Percentiles rank a stretch among this genome's conserved stretches.
Evolutionary conservation across 2,329 filamentous ascomycete genomes (phyloP).

Genomic region (Thelonectria discophora): DNA sequence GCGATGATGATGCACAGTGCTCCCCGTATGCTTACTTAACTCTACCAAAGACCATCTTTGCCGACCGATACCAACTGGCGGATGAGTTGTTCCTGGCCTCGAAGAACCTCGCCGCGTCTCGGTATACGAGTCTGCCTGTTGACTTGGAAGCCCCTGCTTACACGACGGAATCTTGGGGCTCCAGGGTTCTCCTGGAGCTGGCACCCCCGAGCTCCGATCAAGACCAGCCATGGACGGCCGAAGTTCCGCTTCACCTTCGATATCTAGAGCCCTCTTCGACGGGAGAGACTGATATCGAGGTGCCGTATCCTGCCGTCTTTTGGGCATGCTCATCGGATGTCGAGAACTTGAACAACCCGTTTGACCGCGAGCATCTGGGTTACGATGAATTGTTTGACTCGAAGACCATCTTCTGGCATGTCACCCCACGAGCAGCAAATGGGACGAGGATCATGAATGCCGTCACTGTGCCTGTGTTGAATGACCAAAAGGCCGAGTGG

Average conservation of each 20-base stretch:
- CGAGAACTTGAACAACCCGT: slow-evolving; percentile 80
- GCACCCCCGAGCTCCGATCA: slow-evolving; percentile 57
- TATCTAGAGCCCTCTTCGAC: slow-evolving; percentile 73
- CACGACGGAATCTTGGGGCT: slow-evolving; percentile 80
- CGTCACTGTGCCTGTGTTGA: slow-evolving; percentile 72
- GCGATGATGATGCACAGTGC: slow-evolving; percentile 68
- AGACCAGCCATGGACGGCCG: slow-evolving; percentile 66
- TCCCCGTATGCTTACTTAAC: slow-evolving; percentile 82
- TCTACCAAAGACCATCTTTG: slow-evolving; percentile 81
- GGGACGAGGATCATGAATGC: slow-evolving; percentile 58
- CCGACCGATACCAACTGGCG: slow-evolving; percentile 85
- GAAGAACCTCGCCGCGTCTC: slow-evolving; percentile 77
- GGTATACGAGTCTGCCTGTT: slow-evolving; percentile 76
- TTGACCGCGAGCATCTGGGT: slow-evolving; percentile 84
- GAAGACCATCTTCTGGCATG: slow-evolving; percentile 84
- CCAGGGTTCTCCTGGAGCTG: slow-evolving; percentile 78
- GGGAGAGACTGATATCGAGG: slow-evolving; percentile 63
- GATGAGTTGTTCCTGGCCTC: slow-evolving; percentile 81
- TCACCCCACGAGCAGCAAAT: slow-evolving; percentile 59
- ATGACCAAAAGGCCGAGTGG: slow-evolving; percentile 58
- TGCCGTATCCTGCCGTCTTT: slow-evolving; percentile 86
- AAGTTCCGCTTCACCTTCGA: slow-evolving; percentile 85
- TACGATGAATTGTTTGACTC: slow-evolving; percentile 83
- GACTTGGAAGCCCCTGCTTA: slow-evolving; percentile 94
- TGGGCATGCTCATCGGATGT: slow-evolving; percentile 82